These are phyloP conservation scores for Aurifilum marmelostoma DNA, from an alignment of 2,329 filamentous ascomycete genomes.

Conservation along the genomic window DNA sequence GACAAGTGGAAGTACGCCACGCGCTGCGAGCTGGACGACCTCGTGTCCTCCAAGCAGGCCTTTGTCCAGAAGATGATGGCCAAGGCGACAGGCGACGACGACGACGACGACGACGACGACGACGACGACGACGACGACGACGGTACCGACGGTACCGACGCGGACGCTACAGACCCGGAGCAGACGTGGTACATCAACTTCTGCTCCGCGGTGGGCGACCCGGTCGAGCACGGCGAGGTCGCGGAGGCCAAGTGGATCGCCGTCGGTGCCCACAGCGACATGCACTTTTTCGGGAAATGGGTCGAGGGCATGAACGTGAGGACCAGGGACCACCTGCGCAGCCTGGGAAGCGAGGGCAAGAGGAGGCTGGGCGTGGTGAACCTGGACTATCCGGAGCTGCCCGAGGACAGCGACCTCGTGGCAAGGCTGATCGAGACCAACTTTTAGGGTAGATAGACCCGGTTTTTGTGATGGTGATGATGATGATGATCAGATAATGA, in stretches of 20 bases:
- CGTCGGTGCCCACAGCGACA: slow-evolving; percentile 45
- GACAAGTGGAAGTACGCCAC: slow-evolving; percentile 50
- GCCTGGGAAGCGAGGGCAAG: slow-evolving; percentile 31
- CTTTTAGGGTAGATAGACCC: slow-evolving; percentile 36
- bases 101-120: no score
- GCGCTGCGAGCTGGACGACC: slow-evolving; percentile 41
- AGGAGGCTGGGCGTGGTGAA: slow-evolving; percentile 35
- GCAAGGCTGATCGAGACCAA: slow-evolving; percentile 45
- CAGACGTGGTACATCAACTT: slow-evolving; percentile 47
- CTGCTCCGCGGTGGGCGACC: slow-evolving; percentile 46
- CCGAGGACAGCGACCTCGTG: slow-evolving; percentile 45
- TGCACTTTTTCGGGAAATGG: slow-evolving; percentile 42
- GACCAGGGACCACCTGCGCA: slow-evolving; percentile 39
- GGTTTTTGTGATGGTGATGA: background rate
- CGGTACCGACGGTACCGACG: slow-evolving; percentile 17
- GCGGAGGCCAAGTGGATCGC: slow-evolving; percentile 49
- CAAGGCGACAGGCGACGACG: slow-evolving; percentile 35
- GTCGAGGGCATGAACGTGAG: slow-evolving; percentile 48
- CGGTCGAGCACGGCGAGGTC: slow-evolving; percentile 41
- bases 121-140: no score
- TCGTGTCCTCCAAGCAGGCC: slow-evolving; percentile 45
- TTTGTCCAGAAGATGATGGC: slow-evolving; percentile 44
- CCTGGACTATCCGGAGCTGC: slow-evolving; percentile 29
- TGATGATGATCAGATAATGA: background rate
- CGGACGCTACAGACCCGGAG: slow-evolving; percentile 32